These are phyloP conservation scores for bread wheat (Triticum aestivum) DNA, from an alignment of 176 grass and related monocot species.

Conservation along the genomic window DNA sequence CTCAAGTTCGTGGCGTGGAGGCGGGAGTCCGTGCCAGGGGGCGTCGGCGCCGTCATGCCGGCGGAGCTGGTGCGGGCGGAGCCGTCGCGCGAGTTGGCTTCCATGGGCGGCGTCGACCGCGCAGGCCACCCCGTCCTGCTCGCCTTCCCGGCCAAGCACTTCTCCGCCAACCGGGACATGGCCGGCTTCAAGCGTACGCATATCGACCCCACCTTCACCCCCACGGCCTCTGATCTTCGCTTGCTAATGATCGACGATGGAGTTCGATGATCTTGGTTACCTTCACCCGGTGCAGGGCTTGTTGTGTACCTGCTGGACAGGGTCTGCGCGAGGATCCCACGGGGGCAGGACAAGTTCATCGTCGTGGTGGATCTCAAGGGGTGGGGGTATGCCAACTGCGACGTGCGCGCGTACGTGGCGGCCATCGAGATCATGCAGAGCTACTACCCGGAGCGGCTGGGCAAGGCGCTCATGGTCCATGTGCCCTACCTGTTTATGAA, in stretches of 20 bases:
- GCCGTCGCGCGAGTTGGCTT: conserved; percentile 46
- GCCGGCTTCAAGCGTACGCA: conserved; percentile 56
- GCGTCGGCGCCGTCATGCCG: conserved; percentile 39
- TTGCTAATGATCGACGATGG: background rate
- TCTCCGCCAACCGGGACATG: conserved; percentile 61
- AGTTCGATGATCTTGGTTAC: too few species aligned
- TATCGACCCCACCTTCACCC: background rate
- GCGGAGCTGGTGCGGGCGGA: conserved; percentile 44
- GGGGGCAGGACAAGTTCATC: conserved; percentile 63
- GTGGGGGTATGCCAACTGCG: conserved; percentile 72
- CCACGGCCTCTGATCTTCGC: background rate
- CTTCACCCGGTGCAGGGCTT: conserved; percentile 38
- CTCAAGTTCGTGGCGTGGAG: conserved; percentile 72
- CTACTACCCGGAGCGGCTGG: conserved; percentile 72
- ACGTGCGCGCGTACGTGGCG: conserved; percentile 50
- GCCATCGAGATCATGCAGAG: conserved; percentile 75
- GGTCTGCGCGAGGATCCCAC: conserved; percentile 54
- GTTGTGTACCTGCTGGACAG: conserved; percentile 55
- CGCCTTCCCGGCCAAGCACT: conserved; percentile 51
- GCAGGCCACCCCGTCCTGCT: conserved; percentile 52
- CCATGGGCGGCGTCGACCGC: conserved; percentile 60
- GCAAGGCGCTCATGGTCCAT: conserved; percentile 52
- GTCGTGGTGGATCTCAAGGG: conserved; percentile 65
- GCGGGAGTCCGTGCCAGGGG: conserved; percentile 48
- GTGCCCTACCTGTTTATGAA: conserved; percentile 73